Evolutionary conservation across 2,329 filamentous ascomycete genomes (phyloP), one percentile per base, ranked within the genome.

Genomic region (Ambrosiella beaveri): DNA sequence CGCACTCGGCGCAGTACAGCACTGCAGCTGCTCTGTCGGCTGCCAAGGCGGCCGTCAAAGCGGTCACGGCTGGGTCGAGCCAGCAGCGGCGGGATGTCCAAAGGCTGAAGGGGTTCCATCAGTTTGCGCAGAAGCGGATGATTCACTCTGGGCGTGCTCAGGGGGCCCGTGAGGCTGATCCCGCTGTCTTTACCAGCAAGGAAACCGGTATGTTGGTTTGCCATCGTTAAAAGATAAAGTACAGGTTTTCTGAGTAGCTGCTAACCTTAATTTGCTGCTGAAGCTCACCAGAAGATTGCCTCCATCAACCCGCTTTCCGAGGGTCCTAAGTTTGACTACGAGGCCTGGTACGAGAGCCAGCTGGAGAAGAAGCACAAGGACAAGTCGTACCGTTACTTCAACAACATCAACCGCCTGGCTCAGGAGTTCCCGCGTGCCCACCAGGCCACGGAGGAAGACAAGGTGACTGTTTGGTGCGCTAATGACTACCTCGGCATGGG

Each of bases 401-500:
- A 98, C 79, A 98, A 98, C 76, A 98, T 98, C 81, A 98, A 98
- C 68, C 89, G 93, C 40, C 78, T 98, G 61, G 93, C 93, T 64
- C 88, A 93, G 73, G 88, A 97, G 63, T 98, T 98, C 63, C 93
- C 93, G 37, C 87, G 86, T 63, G 93, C 93, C 51, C 93, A 98
- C 71, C 95, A 94, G 78, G 79, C 86, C 13, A 82, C 78, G 60
- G 80, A 81, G 67, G 84, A 91, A 61, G 88, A 96, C 64, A 82
- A 82, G 57, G 93, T 98, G 59, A 95, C 91, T 1, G 93, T 98
- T 27, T 98, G 93, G 93, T 98, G 93, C 76, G 94, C 91, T 68
- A 98, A 98, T 67, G 93, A 98, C 70, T 98, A 98, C 70, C 81
- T 98, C 15, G 93, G 93, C 65, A 98, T 98, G 93, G 91, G 93